These are phyloP conservation scores for Cercospora sesami DNA, from an alignment of 2,329 filamentous ascomycete genomes.

Conservation along the genomic window DNA sequence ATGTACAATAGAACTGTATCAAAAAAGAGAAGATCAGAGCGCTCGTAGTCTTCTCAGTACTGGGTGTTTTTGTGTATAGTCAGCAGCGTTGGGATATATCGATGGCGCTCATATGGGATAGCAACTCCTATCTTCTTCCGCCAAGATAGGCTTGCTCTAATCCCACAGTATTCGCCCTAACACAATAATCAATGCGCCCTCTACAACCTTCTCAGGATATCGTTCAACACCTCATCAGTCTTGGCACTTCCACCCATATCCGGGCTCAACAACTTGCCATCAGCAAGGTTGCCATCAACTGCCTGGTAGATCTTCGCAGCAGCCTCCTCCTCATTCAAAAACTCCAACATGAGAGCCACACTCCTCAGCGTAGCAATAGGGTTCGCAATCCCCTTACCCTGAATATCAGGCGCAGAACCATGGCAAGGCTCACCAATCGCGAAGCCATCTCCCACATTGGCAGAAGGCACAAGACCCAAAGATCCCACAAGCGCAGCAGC, in stretches of 20 bases:
- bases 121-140: background rate
- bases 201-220: constrained; percentile 81
- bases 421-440: constrained; percentile 98
- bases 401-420: constrained; percentile 91
- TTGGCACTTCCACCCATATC: constrained; percentile 86
- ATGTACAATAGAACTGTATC: background rate
- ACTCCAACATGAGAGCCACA: constrained; percentile 93
- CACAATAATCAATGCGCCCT: too few relatives aligned
- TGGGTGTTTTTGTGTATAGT: background rate
- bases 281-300: constrained; percentile 85
- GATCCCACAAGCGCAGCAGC: constrained; percentile 91
- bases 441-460: constrained; percentile 91
- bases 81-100: background rate
- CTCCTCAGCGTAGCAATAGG: constrained; percentile 92
- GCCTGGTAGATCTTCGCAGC: constrained; percentile 88
- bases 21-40: background rate
- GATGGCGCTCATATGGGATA: background rate
- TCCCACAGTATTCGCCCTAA: background rate
- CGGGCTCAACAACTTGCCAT: constrained; percentile 78
- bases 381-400: constrained; percentile 90
- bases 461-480: constrained; percentile 86
- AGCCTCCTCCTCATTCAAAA: constrained; percentile 81
- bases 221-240: constrained; percentile 82
- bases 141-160: background rate
- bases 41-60: background rate